Evolutionary conservation across 1,139 yeast species (phyloP).

Genomic region (Yamadazyma trypodendri): DNA sequence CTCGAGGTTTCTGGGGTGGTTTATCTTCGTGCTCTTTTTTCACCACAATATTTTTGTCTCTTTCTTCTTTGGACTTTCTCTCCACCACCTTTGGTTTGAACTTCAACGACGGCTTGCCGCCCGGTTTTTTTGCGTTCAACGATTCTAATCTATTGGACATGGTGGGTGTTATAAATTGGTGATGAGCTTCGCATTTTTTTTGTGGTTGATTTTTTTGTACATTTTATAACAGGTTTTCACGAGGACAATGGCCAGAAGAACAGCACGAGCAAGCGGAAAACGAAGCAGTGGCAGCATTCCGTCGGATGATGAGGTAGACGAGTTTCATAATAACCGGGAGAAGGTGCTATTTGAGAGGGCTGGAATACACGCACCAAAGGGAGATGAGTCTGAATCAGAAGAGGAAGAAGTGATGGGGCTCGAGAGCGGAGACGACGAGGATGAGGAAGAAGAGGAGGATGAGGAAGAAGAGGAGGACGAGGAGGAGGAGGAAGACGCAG

Average conservation of each 20-base stretch:
- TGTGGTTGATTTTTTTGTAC: too few species aligned
- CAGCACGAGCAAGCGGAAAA: slow-evolving; percentile 1
- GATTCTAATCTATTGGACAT: slow-evolving; percentile 48
- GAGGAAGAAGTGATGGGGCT: slow-evolving; percentile 27
- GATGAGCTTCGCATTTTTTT: slow-evolving; percentile 6
- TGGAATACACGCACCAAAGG: slow-evolving; percentile 36
- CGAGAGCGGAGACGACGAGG: slow-evolving; percentile 21
- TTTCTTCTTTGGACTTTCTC: slow-evolving; percentile 76
- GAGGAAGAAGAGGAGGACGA: slow-evolving; percentile 44
- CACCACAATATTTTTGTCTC: slow-evolving; percentile 63
- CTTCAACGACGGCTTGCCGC: slow-evolving; percentile 51
- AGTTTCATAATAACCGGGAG: slow-evolving; percentile 65
- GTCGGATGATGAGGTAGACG: slow-evolving; percentile 62
- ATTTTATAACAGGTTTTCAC: too few species aligned
- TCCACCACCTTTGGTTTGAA: slow-evolving; percentile 85
- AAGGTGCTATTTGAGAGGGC: slow-evolving; percentile 61
- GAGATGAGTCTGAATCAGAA: slow-evolving; percentile 24
- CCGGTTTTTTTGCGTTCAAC: slow-evolving; percentile 35
- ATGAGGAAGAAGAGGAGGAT: slow-evolving; percentile 33
- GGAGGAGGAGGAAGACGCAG: slow-evolving; percentile 51
- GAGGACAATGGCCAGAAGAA: slow-evolving; percentile 5
- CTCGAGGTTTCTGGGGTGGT: slow-evolving; percentile 23
- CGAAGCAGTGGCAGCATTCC: slow-evolving; percentile 6
- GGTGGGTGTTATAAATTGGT: neutral
- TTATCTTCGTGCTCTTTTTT: slow-evolving; percentile 33